A percentile compares a stretch with the other conserved stretches of the same genome.
These are phyloP conservation scores for Gossypium turneri DNA, from an alignment of 345 rosid genomes.

Conservation along the genomic window DNA sequence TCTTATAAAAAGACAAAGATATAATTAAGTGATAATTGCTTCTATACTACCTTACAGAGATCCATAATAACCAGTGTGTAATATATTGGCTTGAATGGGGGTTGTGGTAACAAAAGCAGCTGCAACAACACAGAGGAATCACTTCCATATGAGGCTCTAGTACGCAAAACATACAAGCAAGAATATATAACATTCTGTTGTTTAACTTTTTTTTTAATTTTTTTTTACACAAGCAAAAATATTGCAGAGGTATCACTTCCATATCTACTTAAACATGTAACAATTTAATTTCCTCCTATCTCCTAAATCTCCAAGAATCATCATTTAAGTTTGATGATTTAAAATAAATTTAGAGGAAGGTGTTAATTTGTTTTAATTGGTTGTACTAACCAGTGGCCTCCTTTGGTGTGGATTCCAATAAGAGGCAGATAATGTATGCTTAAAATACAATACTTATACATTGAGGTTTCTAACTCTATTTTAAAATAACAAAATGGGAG, in stretches of 20 bases:
- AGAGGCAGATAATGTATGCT: neutral
- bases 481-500: neutral
- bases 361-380: neutral
- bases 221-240: neutral
- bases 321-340: neutral
- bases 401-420: neutral
- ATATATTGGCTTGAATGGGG: slow-evolving; percentile 92
- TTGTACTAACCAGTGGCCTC: neutral
- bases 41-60: slow-evolving; percentile 86
- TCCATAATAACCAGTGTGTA: slow-evolving; percentile 94
- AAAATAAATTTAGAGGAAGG: neutral
- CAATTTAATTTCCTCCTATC: neutral
- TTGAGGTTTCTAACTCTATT: neutral
- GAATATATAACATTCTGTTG: neutral
- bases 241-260: neutral
- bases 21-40: slow-evolving; percentile 4
- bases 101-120: slow-evolving; percentile 87
- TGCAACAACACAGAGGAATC: slow-evolving; percentile 34
- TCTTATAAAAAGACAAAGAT: neutral
- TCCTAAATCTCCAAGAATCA: neutral
- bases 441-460: neutral
- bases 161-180: neutral
- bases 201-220: neutral
- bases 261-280: neutral
- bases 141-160: neutral